These are phyloP conservation scores for Croton setiger DNA, from an alignment of 441 rosid genomes.

Conservation along the genomic window DNA sequence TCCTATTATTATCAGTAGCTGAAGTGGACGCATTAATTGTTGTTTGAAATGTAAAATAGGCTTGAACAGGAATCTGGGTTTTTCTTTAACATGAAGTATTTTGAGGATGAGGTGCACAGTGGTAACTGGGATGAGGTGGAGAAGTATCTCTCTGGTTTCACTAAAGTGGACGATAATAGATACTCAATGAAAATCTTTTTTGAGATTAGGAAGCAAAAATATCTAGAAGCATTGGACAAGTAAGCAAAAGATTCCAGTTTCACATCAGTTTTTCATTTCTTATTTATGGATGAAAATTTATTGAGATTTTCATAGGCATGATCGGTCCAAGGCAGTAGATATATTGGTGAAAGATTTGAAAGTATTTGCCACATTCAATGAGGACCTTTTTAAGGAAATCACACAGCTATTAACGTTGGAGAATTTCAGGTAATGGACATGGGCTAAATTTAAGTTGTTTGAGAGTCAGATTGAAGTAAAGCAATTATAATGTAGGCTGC, in stretches of 20 bases:
- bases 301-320: conserved; percentile 54
- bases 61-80: conserved; percentile 99
- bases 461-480: neutral
- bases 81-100: conserved; percentile 97
- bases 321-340: conserved; percentile 94
- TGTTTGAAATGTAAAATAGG: conserved; percentile 39
- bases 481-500: conserved; percentile 19
- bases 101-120: conserved; percentile 91
- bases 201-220: conserved; percentile 98
- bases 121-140: conserved; percentile 99
- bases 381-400: conserved; percentile 96
- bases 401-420: conserved; percentile 92
- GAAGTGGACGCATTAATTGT: conserved; percentile 21
- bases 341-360: conserved; percentile 90
- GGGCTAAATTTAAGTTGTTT: conserved; percentile 6
- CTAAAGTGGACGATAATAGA: conserved; percentile 95
- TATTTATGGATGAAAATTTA: conserved; percentile 15
- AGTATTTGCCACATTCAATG: conserved; percentile 93
- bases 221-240: conserved; percentile 98
- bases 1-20: conserved; percentile 12
- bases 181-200: conserved; percentile 99
- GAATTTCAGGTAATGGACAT: conserved; percentile 63
- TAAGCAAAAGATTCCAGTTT: conserved; percentile 29
- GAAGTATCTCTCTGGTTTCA: conserved; percentile 94
- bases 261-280: neutral